Percentiles rank a stretch among this genome's conserved stretches.
Conservation (phyloP, 2,329 filamentous ascomycete genomes). For the Reticulascus tulasneorum region DNA sequence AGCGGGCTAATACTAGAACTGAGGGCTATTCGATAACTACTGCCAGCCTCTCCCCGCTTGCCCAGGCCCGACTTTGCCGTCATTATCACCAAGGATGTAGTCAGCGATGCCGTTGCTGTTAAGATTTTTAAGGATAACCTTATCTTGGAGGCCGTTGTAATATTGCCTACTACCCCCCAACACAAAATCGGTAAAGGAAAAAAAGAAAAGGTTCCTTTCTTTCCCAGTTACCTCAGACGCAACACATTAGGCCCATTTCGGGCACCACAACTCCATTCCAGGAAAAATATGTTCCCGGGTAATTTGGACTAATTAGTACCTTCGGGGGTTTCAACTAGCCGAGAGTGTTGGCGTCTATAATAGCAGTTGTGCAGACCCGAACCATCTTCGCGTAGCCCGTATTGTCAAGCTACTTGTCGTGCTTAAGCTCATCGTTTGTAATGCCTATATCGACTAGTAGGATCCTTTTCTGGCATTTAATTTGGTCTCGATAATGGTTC, state of each 20-base stretch:
- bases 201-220: neutral
- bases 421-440: neutral
- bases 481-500: neutral
- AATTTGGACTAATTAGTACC: too few species aligned
- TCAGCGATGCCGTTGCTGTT: slow-evolving; percentile 4
- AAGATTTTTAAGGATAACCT: neutral
- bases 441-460: slow-evolving; percentile 10
- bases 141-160: neutral
- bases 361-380: neutral
- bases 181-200: neutral
- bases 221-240: neutral
- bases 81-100: slow-evolving; percentile 4
- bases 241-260: neutral
- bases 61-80: slow-evolving; percentile 2
- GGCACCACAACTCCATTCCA: too few species aligned
- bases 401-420: slow-evolving; percentile 6
- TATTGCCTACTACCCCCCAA: neutral
- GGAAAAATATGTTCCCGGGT: too few species aligned
- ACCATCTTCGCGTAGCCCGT: neutral
- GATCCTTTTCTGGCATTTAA: slow-evolving; percentile 9
- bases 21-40: slow-evolving; percentile 1
- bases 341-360: neutral
- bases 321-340: slow-evolving; percentile 8
- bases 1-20: neutral
- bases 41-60: slow-evolving; percentile 3